Evolutionary conservation across 768 basidiomycete species (phyloP), one percentile per base, ranked within the genome.

Genomic region (Boletus bicolor): DNA sequence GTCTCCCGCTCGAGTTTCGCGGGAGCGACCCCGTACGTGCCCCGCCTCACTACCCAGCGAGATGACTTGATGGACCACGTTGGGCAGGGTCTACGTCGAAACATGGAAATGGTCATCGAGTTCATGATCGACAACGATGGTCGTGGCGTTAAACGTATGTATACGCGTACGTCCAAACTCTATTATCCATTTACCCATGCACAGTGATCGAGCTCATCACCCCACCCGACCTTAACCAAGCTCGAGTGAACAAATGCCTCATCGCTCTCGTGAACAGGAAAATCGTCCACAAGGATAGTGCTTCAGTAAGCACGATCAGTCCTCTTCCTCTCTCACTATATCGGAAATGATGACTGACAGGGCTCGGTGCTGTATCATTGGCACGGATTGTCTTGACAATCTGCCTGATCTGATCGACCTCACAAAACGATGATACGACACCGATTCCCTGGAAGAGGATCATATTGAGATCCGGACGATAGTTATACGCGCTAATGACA

Each of bases 181-280:
- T 7, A 7, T 32, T n/a, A 0, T 38, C 30, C 36, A 28, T 37
- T 64, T 1, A 64, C 32, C 32, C 34, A 30, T n/a, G 17, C 19
- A 9, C 4, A 96, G 93, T 95, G 24, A 72, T 80, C 32, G 89
- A 92, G 53, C 78, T 95, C 52, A 81, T 94, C 62, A 79, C 77
- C 41, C 85, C 85, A 2, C 91, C 92, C 0, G 90, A 93, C 59
- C 79, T 96, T 37, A 91, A 86, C 50, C 93, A 96, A 75, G 89
- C 93, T 8, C 81, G 90, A 42, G 94, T 93, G 41, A 96, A 97
- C 71, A 95, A 93, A 69, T 96, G 93, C 62, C 77, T 98, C 37
- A 93, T 98, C 50, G 91, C 93, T 2, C 76, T 98, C 7, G 93
- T 95, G 5, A 88, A 87, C 66, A 80, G 91, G 47, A 96, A 95